phyloP scores from a whole-genome alignment of 2,329 filamentous ascomycete genomes.

The Thielaviopsis ethacetica region DNA sequence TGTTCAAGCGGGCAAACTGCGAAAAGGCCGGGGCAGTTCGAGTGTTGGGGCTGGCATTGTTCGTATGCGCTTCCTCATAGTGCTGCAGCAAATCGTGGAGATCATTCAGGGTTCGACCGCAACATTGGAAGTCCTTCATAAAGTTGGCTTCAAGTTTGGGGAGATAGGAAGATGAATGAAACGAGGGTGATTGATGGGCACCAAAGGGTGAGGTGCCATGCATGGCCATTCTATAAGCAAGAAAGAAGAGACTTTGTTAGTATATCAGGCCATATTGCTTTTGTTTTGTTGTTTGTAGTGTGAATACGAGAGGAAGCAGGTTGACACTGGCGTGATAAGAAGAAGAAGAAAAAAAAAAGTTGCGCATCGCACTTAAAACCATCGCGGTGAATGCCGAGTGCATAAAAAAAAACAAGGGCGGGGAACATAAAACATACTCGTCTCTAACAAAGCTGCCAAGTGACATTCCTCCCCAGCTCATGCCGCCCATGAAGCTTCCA shows the following conservation, averaged over 20 bases:
- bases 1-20: constrained; percentile 19
- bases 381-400: background rate
- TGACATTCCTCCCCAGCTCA: constrained; percentile 95
- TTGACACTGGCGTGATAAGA: background rate
- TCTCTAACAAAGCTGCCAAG: constrained; percentile 95
- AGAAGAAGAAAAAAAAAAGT: background rate
- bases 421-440: constrained; percentile 52
- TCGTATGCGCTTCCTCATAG: constrained; percentile 88
- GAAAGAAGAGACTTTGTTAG: constrained; percentile 14
- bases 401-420: background rate
- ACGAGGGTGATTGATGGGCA: constrained; percentile 76
- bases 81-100: constrained; percentile 91
- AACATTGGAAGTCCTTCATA: constrained; percentile 94
- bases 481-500: constrained; percentile 56
- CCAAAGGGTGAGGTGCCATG: constrained; percentile 82
- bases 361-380: background rate
- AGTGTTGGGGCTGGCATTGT: constrained; percentile 32
- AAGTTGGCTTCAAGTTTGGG: constrained; percentile 95
- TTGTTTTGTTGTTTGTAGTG: background rate
- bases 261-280: background rate
- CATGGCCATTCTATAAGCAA: constrained; percentile 64
- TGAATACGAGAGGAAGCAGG: background rate
- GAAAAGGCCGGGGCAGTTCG: constrained; percentile 25
- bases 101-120: constrained; percentile 73
- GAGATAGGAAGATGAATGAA: constrained; percentile 90